Conservation (phyloP, 805 yeast genomes). For the Millerozyma acaciae region DNA sequence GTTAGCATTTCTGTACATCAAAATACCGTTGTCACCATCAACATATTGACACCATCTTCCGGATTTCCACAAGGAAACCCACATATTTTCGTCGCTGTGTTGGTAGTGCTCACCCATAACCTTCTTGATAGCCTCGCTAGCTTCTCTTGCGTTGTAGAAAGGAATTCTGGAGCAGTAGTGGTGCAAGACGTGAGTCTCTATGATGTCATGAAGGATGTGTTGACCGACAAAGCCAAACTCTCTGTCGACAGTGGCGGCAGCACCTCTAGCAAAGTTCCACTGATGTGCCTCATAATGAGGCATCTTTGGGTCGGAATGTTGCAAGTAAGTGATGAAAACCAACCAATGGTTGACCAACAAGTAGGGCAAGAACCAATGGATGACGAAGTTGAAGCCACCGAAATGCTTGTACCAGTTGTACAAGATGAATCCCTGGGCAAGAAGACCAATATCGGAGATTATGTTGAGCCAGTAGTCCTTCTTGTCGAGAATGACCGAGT, state of each 20-base stretch:
- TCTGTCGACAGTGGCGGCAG: slow-evolving; percentile 85
- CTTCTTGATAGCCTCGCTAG: slow-evolving; percentile 70
- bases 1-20: slow-evolving; percentile 74
- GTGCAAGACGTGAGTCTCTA: slow-evolving; percentile 87
- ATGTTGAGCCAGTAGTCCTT: slow-evolving; percentile 70
- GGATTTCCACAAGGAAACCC: slow-evolving; percentile 59
- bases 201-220: slow-evolving; percentile 80
- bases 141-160: slow-evolving; percentile 81
- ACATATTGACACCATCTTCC: slow-evolving; percentile 69
- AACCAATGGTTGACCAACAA: slow-evolving; percentile 85
- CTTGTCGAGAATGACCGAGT: slow-evolving; percentile 69
- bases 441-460: slow-evolving; percentile 69
- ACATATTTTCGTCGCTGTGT: slow-evolving; percentile 67
- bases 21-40: slow-evolving; percentile 65
- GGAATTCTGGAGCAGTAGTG: slow-evolving; percentile 83
- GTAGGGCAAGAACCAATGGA: slow-evolving; percentile 76
- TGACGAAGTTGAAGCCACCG: slow-evolving; percentile 59
- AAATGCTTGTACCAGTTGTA: slow-evolving; percentile 58
- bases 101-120: slow-evolving; percentile 83
- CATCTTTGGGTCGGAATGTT: slow-evolving; percentile 74
- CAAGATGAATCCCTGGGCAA: slow-evolving; percentile 47
- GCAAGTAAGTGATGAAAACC: slow-evolving; percentile 79
- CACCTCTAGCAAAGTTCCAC: slow-evolving; percentile 88
- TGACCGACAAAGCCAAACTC: slow-evolving; percentile 77
- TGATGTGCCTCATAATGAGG: slow-evolving; percentile 74